Conservation (phyloP, 2,329 filamentous ascomycete genomes). For the Paraphaeosphaeria minitans region DNA sequence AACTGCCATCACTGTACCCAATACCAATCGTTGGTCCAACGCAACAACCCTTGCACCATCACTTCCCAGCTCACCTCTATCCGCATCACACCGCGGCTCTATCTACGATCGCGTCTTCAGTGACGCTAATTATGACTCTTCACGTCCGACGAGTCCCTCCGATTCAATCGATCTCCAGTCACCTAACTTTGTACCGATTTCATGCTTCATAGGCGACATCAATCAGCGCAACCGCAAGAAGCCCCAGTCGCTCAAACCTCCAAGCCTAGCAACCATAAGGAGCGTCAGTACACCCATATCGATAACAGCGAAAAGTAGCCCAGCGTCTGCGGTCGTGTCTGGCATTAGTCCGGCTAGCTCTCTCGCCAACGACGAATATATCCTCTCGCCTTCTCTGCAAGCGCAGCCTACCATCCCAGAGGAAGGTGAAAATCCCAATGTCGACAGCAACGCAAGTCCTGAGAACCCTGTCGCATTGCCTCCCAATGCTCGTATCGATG, state of each 20-base stretch:
- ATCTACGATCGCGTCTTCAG: constrained; percentile 77
- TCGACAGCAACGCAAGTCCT: constrained; percentile 15
- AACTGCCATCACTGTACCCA: constrained; percentile 63
- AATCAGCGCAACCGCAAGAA: constrained; percentile 27
- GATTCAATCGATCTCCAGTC: constrained; percentile 67
- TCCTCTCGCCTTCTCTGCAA: constrained; percentile 32
- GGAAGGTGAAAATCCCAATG: constrained; percentile 38
- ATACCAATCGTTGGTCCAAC: constrained; percentile 66
- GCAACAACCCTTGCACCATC: constrained; percentile 70
- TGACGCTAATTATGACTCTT: constrained; percentile 64
- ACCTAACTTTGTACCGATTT: constrained; percentile 63
- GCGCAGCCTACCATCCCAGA: constrained; percentile 42
- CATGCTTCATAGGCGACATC: constrained; percentile 23
- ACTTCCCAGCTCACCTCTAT: constrained; percentile 79
- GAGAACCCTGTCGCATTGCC: constrained; percentile 30
- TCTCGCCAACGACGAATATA: constrained; percentile 36
- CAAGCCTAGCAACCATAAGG: constrained; percentile 35
- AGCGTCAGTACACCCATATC: constrained; percentile 41
- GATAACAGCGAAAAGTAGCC: constrained; percentile 41
- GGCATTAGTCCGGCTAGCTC: constrained; percentile 39
- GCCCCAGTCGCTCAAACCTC: constrained; percentile 37
- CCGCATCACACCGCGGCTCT: constrained; percentile 69
- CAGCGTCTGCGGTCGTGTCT: constrained; percentile 40
- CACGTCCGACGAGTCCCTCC: constrained; percentile 76
- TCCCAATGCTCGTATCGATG: constrained; percentile 9